Conservation (phyloP, 495 filamentous ascomycete genomes). For the Daldinia childiae region DNA sequence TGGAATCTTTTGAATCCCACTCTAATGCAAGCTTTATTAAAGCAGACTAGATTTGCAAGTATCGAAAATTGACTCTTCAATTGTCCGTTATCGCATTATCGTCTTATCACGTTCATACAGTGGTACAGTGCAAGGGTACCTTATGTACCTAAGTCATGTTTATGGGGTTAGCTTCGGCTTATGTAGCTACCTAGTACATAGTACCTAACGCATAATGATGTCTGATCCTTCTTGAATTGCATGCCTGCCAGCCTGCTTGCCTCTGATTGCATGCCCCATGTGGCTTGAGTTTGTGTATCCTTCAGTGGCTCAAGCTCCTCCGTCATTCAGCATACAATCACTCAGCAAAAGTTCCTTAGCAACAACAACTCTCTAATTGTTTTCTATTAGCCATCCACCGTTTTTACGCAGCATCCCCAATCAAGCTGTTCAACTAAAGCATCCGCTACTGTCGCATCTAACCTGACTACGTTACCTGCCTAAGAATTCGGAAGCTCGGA, state of each 20-base stretch:
- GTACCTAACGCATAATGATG: too few relatives aligned
- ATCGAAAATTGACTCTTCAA: slow-evolving; percentile 17
- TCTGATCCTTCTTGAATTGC: not conserved
- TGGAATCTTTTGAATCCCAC: not conserved
- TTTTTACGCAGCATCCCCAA: not conserved
- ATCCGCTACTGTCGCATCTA: not conserved
- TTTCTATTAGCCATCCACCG: not conserved
- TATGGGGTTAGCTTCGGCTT: too few relatives aligned
- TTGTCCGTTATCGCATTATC: slow-evolving; percentile 5
- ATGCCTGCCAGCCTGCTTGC: too few relatives aligned
- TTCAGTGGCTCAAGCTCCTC: not conserved
- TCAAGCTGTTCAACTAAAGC: not conserved
- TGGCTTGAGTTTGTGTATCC: not conserved
- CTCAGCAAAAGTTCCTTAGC: not conserved
- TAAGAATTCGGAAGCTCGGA: slow-evolving; percentile 11
- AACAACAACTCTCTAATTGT: not conserved
- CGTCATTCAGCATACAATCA: not conserved
- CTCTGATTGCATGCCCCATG: too few relatives aligned
- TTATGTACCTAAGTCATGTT: too few relatives aligned
- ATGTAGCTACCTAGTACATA: too few relatives aligned
- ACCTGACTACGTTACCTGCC: not conserved
- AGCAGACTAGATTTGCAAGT: slow-evolving; percentile 9
- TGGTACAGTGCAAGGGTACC: not conserved
- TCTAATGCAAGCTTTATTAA: not conserved
- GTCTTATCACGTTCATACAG: too few relatives aligned